Evolutionary conservation across 148 eudicot species (phyloP), one percentile per base, ranked within the genome.

Genomic region (Amaranthus cruentus): DNA sequence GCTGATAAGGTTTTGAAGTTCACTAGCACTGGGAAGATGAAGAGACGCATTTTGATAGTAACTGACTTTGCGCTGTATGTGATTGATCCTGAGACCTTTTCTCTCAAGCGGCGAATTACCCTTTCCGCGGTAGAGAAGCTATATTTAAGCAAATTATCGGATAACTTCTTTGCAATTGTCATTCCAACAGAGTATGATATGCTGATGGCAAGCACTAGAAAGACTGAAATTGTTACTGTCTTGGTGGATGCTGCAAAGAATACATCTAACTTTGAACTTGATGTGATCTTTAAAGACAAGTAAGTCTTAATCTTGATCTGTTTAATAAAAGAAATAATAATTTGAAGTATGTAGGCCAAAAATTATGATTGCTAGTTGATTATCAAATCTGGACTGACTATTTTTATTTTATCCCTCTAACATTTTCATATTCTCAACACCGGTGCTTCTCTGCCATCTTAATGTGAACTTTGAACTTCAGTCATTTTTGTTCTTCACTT

Each of bases 161-260:
- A 95, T 76, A 87, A 95, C 81, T 95, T 95, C 79, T 83, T 90
- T 62, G 89, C 92, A 42, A 73, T 95, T 69, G 82, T 87, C 55
- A 84, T 95, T 66, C 97, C 99, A 67, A 95, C 99, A 13, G 99
- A 95, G 73, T 95, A 95, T 80, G 99, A 95, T 84, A 50, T 95
- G 47, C 92, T 95, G 58, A 83, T 92, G 91, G 97, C 96, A 50
- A 95, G 97, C 84, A 92, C 93, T 66, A 79, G 97, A 78, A 95
- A 95, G 86, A 81, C 83, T 64, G 97, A 95, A 84, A 90, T 95
- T 74, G 96, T 87, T 11, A 88, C 84, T 6, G 87, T 86, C 53
- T 68, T 95, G 60, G 86, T 84, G 13, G 97, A 88, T 60, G 89
- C 96, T 71, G 83, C 83, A 54, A 90, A 88, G 82, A 87, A 75